phyloP scores from a whole-genome alignment of 495 filamentous ascomycete species.

The Penicillium riverlandense region DNA sequence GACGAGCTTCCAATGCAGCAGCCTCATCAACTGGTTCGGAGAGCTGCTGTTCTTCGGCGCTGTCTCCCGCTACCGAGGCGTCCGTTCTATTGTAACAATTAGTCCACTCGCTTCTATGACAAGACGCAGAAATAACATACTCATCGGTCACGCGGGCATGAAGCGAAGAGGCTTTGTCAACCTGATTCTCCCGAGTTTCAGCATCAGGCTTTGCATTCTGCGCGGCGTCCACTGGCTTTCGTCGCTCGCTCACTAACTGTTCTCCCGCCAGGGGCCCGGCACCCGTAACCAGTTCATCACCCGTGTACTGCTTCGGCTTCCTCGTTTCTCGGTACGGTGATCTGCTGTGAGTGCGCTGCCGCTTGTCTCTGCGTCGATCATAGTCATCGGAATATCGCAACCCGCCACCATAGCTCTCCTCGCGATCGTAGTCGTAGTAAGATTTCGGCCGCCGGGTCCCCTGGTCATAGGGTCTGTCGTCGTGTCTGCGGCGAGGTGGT shows the following conservation, averaged over 20 bases:
- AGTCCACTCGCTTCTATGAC: not conserved
- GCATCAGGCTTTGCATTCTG: constrained; percentile 51
- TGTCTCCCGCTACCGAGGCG: constrained; percentile 6
- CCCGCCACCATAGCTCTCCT: constrained; percentile 35
- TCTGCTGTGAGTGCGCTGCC: constrained; percentile 60
- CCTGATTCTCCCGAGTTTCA: constrained; percentile 60
- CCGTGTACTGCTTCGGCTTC: constrained; percentile 36
- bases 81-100: constrained; percentile 8
- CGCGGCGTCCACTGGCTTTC: constrained; percentile 47
- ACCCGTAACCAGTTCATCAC: constrained; percentile 24
- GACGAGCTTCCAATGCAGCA: constrained; percentile 75
- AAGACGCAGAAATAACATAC: constrained; percentile 27
- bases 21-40: constrained; percentile 62
- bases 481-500: constrained; percentile 27
- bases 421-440: constrained; percentile 64
- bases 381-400: constrained; percentile 53
- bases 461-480: constrained; percentile 26
- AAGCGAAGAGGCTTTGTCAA: constrained; percentile 38
- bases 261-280: constrained; percentile 24
- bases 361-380: constrained; percentile 52
- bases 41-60: constrained; percentile 22
- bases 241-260: constrained; percentile 64
- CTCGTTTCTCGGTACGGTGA: constrained; percentile 38
- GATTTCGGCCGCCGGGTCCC: constrained; percentile 30
- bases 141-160: constrained; percentile 23